Evolutionary conservation across 1,284 basidiomycete species (phyloP).

Genomic region (Irpex rosettiformis): DNA sequence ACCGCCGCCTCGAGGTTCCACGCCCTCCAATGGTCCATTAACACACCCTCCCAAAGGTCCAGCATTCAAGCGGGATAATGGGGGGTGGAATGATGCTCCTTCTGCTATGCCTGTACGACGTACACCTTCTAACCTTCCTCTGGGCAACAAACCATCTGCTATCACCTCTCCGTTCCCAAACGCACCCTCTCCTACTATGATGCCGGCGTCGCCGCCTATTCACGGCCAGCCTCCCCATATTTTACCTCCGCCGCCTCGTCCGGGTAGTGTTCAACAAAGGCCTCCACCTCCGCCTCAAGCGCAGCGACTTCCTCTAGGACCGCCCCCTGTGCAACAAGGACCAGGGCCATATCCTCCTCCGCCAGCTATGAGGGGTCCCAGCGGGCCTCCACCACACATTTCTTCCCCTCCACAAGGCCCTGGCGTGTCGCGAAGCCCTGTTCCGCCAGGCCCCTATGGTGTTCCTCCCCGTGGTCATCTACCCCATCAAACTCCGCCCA

Average conservation of each 20-base stretch:
- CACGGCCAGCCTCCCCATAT: conserved; percentile 36
- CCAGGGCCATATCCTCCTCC: conserved; percentile 36
- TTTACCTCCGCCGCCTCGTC: conserved; percentile 60
- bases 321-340: conserved; percentile 22
- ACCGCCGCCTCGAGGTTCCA: conserved; percentile 22
- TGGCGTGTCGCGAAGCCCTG: conserved; percentile 17
- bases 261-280: conserved; percentile 51
- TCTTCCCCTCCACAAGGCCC: conserved; percentile 37
- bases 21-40: conserved; percentile 27
- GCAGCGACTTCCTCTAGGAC: conserved; percentile 24
- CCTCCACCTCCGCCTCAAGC: conserved; percentile 34
- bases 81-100: conserved; percentile 93
- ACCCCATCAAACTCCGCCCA: conserved; percentile 22
- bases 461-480: conserved; percentile 28
- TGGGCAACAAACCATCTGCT: conserved; percentile 52
- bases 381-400: conserved; percentile 34
- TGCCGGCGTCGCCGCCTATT: conserved; percentile 45
- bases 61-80: conserved; percentile 57
- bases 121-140: conserved; percentile 45
- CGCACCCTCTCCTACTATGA: conserved; percentile 40
- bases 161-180: conserved; percentile 93
- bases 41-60: conserved; percentile 29
- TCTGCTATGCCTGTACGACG: conserved; percentile 45
- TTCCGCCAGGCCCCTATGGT: conserved; percentile 34
- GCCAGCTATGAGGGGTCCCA: conserved; percentile 18